Conservation (phyloP, 78 protist species). For the Dictyostelium firmibasis region DNA sequence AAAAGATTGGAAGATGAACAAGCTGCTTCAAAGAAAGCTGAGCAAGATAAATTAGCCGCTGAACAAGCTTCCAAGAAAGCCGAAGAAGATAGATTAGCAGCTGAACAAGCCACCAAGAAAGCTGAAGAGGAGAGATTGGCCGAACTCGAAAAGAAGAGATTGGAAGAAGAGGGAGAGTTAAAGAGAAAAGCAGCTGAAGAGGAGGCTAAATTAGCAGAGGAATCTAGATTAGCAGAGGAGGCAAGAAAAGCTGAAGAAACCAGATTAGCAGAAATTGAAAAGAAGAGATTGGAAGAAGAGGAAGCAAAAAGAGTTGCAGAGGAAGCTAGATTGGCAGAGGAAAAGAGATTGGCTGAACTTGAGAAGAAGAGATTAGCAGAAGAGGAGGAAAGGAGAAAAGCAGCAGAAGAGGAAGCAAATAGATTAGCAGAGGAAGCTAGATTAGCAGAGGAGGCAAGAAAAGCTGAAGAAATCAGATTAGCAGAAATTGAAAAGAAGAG, state of each 20-base stretch:
- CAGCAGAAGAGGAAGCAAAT: neutral
- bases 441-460: no score
- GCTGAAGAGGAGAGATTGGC: neutral
- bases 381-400: neutral
- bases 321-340: neutral
- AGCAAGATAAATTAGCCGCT: no score
- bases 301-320: neutral
- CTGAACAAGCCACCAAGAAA: neutral
- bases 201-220: neutral
- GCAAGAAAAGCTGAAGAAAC: neutral
- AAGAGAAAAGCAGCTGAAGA: neutral
- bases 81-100: no score
- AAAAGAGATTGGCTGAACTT: neutral
- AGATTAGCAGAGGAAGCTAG: neutral
- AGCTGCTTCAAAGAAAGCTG: neutral
- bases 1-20: neutral
- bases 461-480: neutral
- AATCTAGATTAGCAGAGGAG: neutral
- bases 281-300: neutral
- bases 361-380: neutral
- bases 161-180: neutral
- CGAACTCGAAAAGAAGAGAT: no score
- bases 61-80: neutral
- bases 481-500: conserved; percentile 3
- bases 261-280: neutral